phyloP scores from a whole-genome alignment of 352 stramenopile genomes.

The Pythium dissimile region DNA sequence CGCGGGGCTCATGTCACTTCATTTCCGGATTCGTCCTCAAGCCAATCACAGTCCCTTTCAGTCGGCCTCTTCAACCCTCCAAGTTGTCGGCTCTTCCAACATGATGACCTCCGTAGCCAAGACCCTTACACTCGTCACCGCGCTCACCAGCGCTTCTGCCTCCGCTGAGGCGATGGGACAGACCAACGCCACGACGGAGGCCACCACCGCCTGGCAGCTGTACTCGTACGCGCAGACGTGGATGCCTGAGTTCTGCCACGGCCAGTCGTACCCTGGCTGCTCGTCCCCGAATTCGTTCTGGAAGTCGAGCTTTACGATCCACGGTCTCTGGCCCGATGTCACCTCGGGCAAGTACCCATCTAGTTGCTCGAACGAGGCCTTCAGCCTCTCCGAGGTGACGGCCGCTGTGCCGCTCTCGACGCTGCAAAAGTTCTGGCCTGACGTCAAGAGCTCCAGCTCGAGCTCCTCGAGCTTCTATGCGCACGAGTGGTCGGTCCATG shows the following conservation, averaged over 20 bases:
- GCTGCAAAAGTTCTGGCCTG: conserved; percentile 80
- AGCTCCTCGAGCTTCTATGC: conserved; percentile 86
- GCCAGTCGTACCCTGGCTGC: conserved; percentile 69
- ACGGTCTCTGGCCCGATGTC: conserved; percentile 86
- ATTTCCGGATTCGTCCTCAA: not conserved
- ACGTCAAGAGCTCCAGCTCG: conserved; percentile 68
- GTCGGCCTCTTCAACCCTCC: not conserved
- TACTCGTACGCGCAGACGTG: conserved; percentile 89
- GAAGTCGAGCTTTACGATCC: conserved; percentile 82
- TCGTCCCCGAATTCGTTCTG: conserved; percentile 57
- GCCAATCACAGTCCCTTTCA: not conserved
- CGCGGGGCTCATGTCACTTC: no score
- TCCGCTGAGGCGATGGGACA: not conserved
- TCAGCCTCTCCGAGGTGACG: conserved; percentile 56
- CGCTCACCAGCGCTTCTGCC: not conserved
- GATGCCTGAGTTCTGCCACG: conserved; percentile 78
- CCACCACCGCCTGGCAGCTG: conserved; percentile 45
- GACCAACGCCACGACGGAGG: conserved; percentile 4
- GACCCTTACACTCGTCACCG: not conserved
- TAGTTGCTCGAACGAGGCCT: conserved; percentile 65
- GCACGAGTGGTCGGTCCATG: conserved; percentile 92
- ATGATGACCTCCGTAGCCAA: not conserved
- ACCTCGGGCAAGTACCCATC: conserved; percentile 53
- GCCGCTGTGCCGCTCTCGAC: conserved; percentile 57
- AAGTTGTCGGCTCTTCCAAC: no score